phyloP scores from a whole-genome alignment of 441 rosid species.

The Metrosideros polymorpha region DNA sequence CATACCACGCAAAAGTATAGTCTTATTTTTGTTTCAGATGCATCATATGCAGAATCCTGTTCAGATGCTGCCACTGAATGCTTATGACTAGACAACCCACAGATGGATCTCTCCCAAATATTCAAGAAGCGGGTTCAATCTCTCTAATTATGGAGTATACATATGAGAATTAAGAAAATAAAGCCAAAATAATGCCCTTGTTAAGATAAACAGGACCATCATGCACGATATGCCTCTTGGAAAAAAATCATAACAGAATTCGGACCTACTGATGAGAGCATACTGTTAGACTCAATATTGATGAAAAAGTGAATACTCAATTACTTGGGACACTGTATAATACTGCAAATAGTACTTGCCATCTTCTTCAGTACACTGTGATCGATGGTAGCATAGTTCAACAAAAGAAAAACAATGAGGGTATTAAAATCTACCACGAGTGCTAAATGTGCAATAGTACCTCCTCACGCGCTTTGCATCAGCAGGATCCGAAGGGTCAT shows the following conservation, averaged over 20 bases:
- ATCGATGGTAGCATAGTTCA: background rate
- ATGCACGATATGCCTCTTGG: background rate
- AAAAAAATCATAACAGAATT: background rate
- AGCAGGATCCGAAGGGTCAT: slow-evolving; percentile 40
- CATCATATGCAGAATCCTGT: background rate
- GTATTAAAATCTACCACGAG: background rate
- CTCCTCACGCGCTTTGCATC: slow-evolving; percentile 57
- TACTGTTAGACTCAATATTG: background rate
- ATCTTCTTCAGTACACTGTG: background rate
- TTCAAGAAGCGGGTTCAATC: background rate
- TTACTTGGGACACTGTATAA: background rate
- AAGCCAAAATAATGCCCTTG: background rate
- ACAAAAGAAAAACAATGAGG: background rate
- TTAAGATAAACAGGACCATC: background rate
- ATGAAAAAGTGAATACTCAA: background rate
- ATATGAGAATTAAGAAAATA: background rate
- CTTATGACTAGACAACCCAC: background rate
- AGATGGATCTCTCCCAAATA: background rate
- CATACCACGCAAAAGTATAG: background rate
- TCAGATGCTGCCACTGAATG: background rate
- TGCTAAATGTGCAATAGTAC: slow-evolving; percentile 11
- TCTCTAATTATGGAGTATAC: background rate
- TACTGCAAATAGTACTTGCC: background rate
- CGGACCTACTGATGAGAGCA: background rate
- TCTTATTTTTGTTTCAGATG: background rate